Percentiles rank a stretch among this genome's conserved stretches.
Conservation (phyloP, 176 grass and related monocot genomes). For the Pharus latifolius region DNA sequence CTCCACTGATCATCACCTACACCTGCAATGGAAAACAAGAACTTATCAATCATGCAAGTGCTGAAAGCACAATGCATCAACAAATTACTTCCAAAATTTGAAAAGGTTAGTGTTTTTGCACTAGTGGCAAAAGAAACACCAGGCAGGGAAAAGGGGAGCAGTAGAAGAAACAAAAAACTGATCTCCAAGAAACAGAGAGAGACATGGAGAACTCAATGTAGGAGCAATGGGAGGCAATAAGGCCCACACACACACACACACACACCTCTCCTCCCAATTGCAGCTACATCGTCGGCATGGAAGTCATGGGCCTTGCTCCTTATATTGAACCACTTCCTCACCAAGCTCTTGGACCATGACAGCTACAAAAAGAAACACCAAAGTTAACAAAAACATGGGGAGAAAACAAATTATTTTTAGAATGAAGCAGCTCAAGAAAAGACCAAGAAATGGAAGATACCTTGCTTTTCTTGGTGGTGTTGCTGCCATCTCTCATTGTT, state of each 20-base stretch:
- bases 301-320: slow-evolving; percentile 91
- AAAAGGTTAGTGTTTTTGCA: not conserved
- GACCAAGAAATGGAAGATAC: slow-evolving; percentile 12
- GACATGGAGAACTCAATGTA: not conserved
- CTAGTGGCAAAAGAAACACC: slow-evolving; percentile 5
- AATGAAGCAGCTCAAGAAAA: not conserved
- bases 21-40: slow-evolving; percentile 21
- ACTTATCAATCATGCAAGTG: slow-evolving; percentile 8
- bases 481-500: slow-evolving; percentile 75
- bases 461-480: slow-evolving; percentile 80
- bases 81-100: not conserved
- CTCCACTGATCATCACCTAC: slow-evolving; percentile 77
- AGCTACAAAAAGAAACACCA: slow-evolving; percentile 26
- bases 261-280: slow-evolving; percentile 19
- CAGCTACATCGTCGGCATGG: slow-evolving; percentile 73
- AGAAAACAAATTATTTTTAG: not conserved
- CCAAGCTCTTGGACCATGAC: slow-evolving; percentile 84
- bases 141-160: not conserved
- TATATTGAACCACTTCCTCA: slow-evolving; percentile 96
- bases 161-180: slow-evolving; percentile 17
- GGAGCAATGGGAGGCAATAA: slow-evolving; percentile 6
- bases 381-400: not conserved
- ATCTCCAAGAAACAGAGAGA: slow-evolving; percentile 12
- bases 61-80: not conserved
- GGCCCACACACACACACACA: not conserved